A percentile compares a stretch with the other conserved stretches of the same genome.
These are phyloP conservation scores for Begonia loranthoides DNA, from an alignment of 306 rosid species.

Conservation along the genomic window DNA sequence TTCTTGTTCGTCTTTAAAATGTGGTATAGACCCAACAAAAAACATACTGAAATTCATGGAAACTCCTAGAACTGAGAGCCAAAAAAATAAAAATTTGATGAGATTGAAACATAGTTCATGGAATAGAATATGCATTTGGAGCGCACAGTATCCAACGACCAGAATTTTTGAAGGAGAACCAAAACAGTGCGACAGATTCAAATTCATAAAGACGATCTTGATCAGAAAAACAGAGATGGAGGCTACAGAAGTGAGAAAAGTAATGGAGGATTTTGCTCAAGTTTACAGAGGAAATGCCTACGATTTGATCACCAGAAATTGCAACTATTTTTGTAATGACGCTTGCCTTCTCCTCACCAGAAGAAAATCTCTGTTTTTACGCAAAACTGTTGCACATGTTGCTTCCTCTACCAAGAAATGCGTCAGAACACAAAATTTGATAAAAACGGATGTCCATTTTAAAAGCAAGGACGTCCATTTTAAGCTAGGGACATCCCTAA, in stretches of 20 bases:
- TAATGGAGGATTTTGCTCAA: slow-evolving; percentile 73
- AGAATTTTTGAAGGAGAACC: slow-evolving; percentile 95
- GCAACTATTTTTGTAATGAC: slow-evolving; percentile 88
- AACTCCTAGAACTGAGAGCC: no score
- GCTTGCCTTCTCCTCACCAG: slow-evolving; percentile 50
- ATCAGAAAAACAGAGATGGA: slow-evolving; percentile 73
- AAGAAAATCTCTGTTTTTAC: no score
- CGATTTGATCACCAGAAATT: slow-evolving; percentile 81
- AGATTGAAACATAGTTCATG: slow-evolving; percentile 41
- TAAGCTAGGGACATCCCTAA: no score
- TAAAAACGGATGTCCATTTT: no score
- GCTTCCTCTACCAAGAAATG: no score
- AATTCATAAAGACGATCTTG: slow-evolving; percentile 68
- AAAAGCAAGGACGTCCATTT: no score
- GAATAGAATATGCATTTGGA: slow-evolving; percentile 85
- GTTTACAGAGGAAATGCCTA: slow-evolving; percentile 69
- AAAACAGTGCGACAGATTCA: slow-evolving; percentile 73
- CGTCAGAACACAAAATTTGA: no score
- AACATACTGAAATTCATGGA: no score
- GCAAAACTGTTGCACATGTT: no score
- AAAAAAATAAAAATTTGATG: no score
- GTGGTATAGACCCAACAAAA: no score
- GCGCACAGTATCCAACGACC: slow-evolving; percentile 66
- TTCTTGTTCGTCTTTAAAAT: no score
- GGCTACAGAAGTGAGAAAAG: slow-evolving; percentile 34